These are phyloP conservation scores for Clarkia xantiana DNA, from an alignment of 345 rosid genomes.

Conservation along the genomic window DNA sequence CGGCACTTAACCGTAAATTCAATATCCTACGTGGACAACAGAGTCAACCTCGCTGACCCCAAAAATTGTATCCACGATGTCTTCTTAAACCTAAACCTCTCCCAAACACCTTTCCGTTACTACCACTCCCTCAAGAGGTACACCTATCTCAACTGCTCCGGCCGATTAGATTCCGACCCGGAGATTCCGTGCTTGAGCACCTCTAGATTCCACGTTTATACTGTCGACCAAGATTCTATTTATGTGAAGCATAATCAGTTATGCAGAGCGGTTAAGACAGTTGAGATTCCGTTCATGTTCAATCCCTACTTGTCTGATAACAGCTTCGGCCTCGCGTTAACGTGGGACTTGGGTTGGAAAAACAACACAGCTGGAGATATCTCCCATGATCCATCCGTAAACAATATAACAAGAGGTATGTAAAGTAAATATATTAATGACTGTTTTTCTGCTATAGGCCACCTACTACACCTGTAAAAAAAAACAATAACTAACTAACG, in stretches of 20 bases:
- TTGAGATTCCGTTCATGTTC: constrained; percentile 44
- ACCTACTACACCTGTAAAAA: too few relatives aligned
- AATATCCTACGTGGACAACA: constrained; percentile 22
- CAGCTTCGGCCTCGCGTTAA: constrained; percentile 46
- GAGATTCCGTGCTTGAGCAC: constrained; percentile 46
- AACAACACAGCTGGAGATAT: too few relatives aligned
- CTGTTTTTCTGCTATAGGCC: too few relatives aligned
- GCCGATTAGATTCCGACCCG: constrained; percentile 7
- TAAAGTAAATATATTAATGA: too few relatives aligned
- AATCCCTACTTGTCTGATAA: constrained; percentile 39
- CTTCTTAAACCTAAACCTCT: constrained; percentile 45
- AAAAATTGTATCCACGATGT: constrained; percentile 38
- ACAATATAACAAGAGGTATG: too few relatives aligned
- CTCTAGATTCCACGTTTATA: constrained; percentile 24
- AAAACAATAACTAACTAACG: too few relatives aligned
- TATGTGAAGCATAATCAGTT: constrained; percentile 1
- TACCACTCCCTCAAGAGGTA: constrained; percentile 28
- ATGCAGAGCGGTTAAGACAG: constrained; percentile 28
- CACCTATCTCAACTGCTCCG: constrained; percentile 48
- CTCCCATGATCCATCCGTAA: too few relatives aligned
- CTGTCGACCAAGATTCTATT: constrained; percentile 12
- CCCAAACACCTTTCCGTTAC: constrained; percentile 34
- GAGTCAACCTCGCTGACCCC: constrained; percentile 36
- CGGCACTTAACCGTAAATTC: constrained; percentile 39
- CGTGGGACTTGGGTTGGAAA: constrained; percentile 19